Evolutionary conservation across 768 basidiomycete genomes (phyloP), one percentile per base, ranked within the genome.

Genomic region (Boletus rubropictus): DNA sequence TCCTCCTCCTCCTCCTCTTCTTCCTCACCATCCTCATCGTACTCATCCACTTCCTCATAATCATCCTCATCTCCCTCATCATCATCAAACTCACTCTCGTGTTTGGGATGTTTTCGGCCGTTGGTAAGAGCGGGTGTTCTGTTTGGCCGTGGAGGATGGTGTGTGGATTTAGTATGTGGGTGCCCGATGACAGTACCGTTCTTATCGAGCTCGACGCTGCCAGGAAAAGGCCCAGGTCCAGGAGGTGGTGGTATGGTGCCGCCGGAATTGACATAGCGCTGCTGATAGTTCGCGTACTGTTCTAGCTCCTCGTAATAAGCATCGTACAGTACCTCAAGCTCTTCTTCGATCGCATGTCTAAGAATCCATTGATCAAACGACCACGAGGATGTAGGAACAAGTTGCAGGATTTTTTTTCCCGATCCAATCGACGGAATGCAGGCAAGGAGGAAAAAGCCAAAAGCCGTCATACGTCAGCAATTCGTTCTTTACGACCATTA

Each of bases 281-380:
- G 89, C 79, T 95, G 91, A 75, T 89, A 88, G 72, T 90, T 88
- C 71, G 94, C 96, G 81, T 98, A 98, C 75, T 88, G 85, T 79
- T 96, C 91, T 77, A 99, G 86, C 79, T 98, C 95, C 70, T 96
- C 91, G 82, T 97, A 98, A 81, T 98, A 99, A 76, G 94, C 93
- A 80, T 97, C 95, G 81, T 99, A 99, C 73, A 98, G 85, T 75
- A 93, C 90, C 78, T 98, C 92, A 70, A 99, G 87, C 78, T 99
- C 96, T 75, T 94, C 90, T 77, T 99, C 96, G 76, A 99, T 97
- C 54, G 94, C 94, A 75, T 87, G 86, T 60, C 90, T 94, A 62
- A 58, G 55, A 37, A 43, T 33, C 50, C 56, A 36, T 51, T 44
- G 52, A 54, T 47, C 42, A 38, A 59, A 39, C 27, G 48, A 54